These are phyloP conservation scores for Penicillium bialowiezense DNA, from an alignment of 495 filamentous ascomycete species.

Conservation along the genomic window DNA sequence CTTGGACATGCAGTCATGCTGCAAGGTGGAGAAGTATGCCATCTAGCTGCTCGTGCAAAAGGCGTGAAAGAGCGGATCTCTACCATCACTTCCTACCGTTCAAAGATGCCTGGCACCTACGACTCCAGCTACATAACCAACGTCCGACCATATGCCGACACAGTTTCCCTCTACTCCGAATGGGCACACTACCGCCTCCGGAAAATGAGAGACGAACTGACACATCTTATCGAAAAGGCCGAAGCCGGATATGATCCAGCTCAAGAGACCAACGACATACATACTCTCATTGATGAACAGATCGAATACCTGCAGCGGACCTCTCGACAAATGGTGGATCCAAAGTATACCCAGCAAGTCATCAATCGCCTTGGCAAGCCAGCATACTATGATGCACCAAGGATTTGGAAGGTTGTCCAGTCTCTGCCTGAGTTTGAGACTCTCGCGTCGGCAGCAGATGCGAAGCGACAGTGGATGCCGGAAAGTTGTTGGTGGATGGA, in stretches of 20 bases:
- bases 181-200: slow-evolving; percentile 28
- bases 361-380: slow-evolving; percentile 9
- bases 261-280: slow-evolving; percentile 1
- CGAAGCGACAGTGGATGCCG: slow-evolving; percentile 9
- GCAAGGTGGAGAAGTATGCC: slow-evolving; percentile 32
- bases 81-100: slow-evolving; percentile 31
- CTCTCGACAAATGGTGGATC: slow-evolving; percentile 15
- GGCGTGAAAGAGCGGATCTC: slow-evolving; percentile 31
- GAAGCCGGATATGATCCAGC: background rate
- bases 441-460: slow-evolving; percentile 9
- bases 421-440: slow-evolving; percentile 10
- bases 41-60: slow-evolving; percentile 27
- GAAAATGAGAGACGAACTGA: slow-evolving; percentile 15
- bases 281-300: slow-evolving; percentile 11
- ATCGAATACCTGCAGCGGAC: slow-evolving; percentile 17
- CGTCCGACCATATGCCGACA: slow-evolving; percentile 27
- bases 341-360: slow-evolving; percentile 1
- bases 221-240: slow-evolving; percentile 1
- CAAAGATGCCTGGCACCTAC: slow-evolving; percentile 18
- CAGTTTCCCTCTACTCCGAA: slow-evolving; percentile 23
- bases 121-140: slow-evolving; percentile 33
- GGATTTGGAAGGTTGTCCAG: slow-evolving; percentile 16
- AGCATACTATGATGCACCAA: slow-evolving; percentile 14
- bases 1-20: slow-evolving; percentile 27
- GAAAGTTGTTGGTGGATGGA: slow-evolving; percentile 15